Percentiles rank a stretch among this genome's conserved stretches.
These are phyloP conservation scores for Termitomyces titanicus DNA, from an alignment of 768 basidiomycete species.

Conservation along the genomic window DNA sequence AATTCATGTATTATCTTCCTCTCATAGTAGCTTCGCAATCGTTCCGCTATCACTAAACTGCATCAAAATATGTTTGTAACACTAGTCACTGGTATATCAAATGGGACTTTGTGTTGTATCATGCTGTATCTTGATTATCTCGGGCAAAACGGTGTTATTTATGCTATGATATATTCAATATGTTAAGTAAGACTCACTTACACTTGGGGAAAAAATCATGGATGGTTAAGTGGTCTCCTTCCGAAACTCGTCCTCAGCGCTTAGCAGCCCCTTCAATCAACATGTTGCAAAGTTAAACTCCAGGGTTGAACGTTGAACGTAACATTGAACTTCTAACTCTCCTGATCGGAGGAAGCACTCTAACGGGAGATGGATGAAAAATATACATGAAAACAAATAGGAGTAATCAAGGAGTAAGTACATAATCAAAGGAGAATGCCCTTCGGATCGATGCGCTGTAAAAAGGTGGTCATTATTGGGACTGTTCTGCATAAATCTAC, in stretches of 20 bases:
- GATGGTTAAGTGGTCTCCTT: not conserved
- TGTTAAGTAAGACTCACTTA: not conserved
- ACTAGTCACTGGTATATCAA: not conserved
- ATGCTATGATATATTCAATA: not conserved
- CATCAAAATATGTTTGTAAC: not conserved
- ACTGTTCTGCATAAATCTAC: slow-evolving; percentile 69
- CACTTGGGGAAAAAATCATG: not conserved
- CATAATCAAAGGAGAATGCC: slow-evolving; percentile 1
- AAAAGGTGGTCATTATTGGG: slow-evolving; percentile 32
- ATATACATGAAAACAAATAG: not conserved
- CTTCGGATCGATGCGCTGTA: not conserved
- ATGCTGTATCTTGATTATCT: not conserved
- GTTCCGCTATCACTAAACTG: not conserved
- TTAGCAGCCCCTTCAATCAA: not conserved
- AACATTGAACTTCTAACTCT: not conserved
- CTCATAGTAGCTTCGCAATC: not conserved
- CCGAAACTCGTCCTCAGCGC: not conserved
- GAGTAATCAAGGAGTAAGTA: not conserved
- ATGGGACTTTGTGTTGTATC: not conserved
- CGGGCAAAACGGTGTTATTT: not conserved
- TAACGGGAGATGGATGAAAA: not conserved
- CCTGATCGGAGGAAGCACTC: not conserved
- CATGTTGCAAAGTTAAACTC: no score
- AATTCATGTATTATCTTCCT: not conserved
- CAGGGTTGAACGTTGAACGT: no score